phyloP scores from a whole-genome alignment of 2,329 filamentous ascomycete species.

The Xylaria polymorpha region DNA sequence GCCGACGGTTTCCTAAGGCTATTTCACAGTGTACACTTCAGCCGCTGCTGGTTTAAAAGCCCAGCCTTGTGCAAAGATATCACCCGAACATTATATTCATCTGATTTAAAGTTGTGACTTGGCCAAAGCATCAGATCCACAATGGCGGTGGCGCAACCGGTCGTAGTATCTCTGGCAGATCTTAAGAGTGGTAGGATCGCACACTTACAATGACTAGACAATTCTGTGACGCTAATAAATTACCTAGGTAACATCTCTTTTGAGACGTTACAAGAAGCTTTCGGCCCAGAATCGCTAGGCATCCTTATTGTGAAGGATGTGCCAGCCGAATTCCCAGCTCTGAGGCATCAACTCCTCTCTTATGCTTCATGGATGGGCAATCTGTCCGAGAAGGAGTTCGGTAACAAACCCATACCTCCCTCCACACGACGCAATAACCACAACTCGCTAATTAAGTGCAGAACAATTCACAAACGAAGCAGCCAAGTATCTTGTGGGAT shows the following conservation, averaged over 20 bases:
- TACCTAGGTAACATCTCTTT: conserved; percentile 73
- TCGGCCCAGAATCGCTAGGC: conserved; percentile 89
- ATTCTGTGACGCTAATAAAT: conserved; percentile 18
- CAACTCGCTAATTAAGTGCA: conserved; percentile 29
- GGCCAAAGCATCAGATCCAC: conserved; percentile 19
- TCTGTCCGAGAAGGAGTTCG: conserved; percentile 76
- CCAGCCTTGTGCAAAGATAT: conserved; percentile 16
- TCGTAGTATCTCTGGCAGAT: conserved; percentile 71
- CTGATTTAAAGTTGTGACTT: neutral
- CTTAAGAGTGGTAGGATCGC: conserved; percentile 64
- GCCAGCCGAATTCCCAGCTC: conserved; percentile 74
- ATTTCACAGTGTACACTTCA: conserved; percentile 12
- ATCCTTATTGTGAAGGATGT: conserved; percentile 94
- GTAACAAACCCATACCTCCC: conserved; percentile 57
- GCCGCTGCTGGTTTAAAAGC: conserved; percentile 13
- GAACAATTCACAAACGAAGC: conserved; percentile 68
- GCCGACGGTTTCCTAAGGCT: conserved; percentile 48
- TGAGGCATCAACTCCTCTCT: conserved; percentile 81
- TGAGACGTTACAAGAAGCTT: conserved; percentile 78
- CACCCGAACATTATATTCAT: neutral
- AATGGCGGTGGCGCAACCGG: conserved; percentile 65
- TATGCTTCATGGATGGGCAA: conserved; percentile 92
- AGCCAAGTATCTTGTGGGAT: conserved; percentile 76
- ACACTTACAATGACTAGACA: neutral
- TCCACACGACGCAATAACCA: neutral